Base-by-base conservation (phyloP, 106 monocot genomes). In the Dioscorea dumetorum region DNA sequence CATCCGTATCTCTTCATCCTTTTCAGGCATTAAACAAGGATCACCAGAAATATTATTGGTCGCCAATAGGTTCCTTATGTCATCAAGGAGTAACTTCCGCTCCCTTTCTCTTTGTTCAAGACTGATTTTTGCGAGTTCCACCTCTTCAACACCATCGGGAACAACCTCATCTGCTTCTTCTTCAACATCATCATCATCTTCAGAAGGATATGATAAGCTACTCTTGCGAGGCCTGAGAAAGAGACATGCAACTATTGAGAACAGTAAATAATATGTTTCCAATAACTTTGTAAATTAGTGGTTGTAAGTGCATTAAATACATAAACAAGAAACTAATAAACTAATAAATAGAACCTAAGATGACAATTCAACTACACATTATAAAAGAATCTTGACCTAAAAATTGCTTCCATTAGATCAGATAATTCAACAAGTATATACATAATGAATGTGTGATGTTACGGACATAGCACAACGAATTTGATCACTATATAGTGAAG, bases 121-220 rank as follows among this genome's bases (percentile, higher is more conserved):
- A 31, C 79, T 81, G 24, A 99, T 85, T 71, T 84, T 93, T 69
- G 99, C 93, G 61, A 90, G 93, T 74, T 93, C 99, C 49, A 99
- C 93, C 61, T 99, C 99, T 77, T 99, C 99, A 56, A 93, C 85
- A 66, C 93, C 99, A 77, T 93, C 99, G 49, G 93, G 99, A 73
- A 93, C 93, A 19, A 99, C 77, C 78, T 90, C 93, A 82, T 99
- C 87, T 53, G 87, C 74, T 71, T 88, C 99, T 67, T 94, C 94
- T 76, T 84, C 93, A 53, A 87, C 52, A 76, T 87, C 90, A 60
- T 89, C 89, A 67, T 91, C 84, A 64, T 91, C 93, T 63, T 99
- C 89, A 33, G 77, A 71, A 34, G 87, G 92, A 77, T 83, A 92
- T 48, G 80, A 63, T 2, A 92, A 76, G 75, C 74, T 87, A 67